Conservation (phyloP, 441 rosid species). For the Omphalea diandra region DNA sequence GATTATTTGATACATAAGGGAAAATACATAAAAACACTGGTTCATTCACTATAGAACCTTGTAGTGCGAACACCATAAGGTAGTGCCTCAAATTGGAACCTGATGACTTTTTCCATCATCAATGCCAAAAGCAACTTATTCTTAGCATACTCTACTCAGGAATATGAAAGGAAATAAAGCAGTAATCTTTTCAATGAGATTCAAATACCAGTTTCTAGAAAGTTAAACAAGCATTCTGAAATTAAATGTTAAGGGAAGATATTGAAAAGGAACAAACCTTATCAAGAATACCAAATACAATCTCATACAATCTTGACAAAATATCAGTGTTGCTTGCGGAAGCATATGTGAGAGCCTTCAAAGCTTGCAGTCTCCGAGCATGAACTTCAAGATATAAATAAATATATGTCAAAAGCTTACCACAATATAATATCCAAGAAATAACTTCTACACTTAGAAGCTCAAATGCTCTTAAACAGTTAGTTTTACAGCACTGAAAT, state of each 20-base stretch:
- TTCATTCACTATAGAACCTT: background rate
- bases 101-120: background rate
- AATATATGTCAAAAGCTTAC: constrained; percentile 33
- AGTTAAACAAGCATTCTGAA: background rate
- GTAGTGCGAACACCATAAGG: background rate
- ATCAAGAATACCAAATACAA: constrained; percentile 93
- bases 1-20: no score
- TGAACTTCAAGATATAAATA: constrained; percentile 60
- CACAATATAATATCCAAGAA: constrained; percentile 4
- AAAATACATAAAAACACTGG: no score
- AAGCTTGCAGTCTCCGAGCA: constrained; percentile 93
- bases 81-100: background rate
- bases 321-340: constrained; percentile 83
- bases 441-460: background rate
- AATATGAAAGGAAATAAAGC: background rate
- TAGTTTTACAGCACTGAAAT: background rate
- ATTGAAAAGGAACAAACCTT: constrained; percentile 54
- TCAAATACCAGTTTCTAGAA: background rate
- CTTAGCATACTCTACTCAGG: background rate
- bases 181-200: background rate
- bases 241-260: constrained; percentile 19
- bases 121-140: background rate
- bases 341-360: constrained; percentile 95
- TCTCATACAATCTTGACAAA: constrained; percentile 78
- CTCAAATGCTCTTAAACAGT: background rate